A percentile compares a stretch with the other conserved stretches of the same genome.
These are phyloP conservation scores for Ceratobasidium sp. DNA, from an alignment of 1,284 basidiomycete genomes.

Conservation along the genomic window DNA sequence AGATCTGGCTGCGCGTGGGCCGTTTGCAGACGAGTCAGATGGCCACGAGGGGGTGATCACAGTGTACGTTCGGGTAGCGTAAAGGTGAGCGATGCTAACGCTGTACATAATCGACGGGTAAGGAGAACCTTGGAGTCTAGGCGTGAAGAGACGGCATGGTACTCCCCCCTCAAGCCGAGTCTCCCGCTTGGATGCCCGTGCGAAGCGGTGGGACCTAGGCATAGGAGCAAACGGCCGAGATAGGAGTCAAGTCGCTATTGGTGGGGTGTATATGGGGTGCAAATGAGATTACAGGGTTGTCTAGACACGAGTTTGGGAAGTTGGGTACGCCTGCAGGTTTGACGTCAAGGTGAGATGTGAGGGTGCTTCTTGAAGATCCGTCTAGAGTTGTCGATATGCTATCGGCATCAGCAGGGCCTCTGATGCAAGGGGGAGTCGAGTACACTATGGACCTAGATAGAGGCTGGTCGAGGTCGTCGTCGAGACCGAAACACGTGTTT, in stretches of 20 bases:
- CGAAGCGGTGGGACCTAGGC: slow-evolving; percentile 10
- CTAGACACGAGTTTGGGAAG: slow-evolving; percentile 44
- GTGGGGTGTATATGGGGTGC: slow-evolving; percentile 17
- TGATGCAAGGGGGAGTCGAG: slow-evolving; percentile 5
- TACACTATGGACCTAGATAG: background rate
- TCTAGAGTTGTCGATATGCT: slow-evolving; percentile 35
- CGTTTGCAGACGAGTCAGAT: slow-evolving; percentile 33
- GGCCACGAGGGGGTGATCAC: slow-evolving; percentile 17
- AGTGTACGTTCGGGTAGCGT: background rate
- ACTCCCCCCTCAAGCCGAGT: background rate
- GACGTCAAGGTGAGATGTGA: slow-evolving; percentile 36
- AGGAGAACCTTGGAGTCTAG: slow-evolving; percentile 31
- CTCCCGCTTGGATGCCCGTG: background rate
- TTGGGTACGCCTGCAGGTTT: slow-evolving; percentile 40
- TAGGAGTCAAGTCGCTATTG: slow-evolving; percentile 30
- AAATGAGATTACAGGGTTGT: slow-evolving; percentile 38
- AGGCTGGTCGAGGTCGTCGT: slow-evolving; percentile 15
- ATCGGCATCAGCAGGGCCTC: slow-evolving; percentile 32
- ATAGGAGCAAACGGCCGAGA: slow-evolving; percentile 33
- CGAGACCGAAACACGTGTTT: slow-evolving; percentile 35
- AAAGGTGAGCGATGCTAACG: slow-evolving; percentile 18
- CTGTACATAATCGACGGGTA: slow-evolving; percentile 41
- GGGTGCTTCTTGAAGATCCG: slow-evolving; percentile 37
- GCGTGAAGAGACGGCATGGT: background rate
- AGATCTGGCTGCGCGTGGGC: slow-evolving; percentile 24